Evolutionary conservation across 2,329 filamentous ascomycete genomes (phyloP), one percentile per base, ranked within the genome.

Genomic region (Pseudopyrenochaeta lycopersici): DNA sequence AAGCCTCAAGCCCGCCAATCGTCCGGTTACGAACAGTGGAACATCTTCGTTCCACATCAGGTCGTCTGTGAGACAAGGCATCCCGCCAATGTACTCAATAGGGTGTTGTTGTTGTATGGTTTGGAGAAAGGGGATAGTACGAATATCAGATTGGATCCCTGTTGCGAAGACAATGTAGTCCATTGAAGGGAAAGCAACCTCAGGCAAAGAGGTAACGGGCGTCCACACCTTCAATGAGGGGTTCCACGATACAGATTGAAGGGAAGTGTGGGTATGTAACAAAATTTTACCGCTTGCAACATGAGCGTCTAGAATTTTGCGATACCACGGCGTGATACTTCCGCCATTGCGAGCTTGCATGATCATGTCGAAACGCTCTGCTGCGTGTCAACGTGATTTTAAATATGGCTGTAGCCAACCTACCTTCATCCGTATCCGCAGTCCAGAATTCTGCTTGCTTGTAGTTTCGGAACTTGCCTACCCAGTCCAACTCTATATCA

Each of bases 161-260:
- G 90, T 94, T 12, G 90, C 90, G 65, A 89, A 91, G 74, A 90
- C 90, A 58, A 92, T 85, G 73, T 89, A 90, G 70, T 92, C 84
- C 12, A 87, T 78, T 1, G 62, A 44, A 10, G 81, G 79, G 1
- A 90, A 70, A 2, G 74, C 67, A 0, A 85, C 78, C 0, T 81
- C 75, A 0, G 87, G 85, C 3, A 82, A 77, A 0, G 85, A 86
- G 5, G 46, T 54, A 2, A 64, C 20, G 6, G 54, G 53, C 2
- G 41, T 52, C 68, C 66, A 74, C 4, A 44, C 86, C 33, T 77
- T 77, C 1, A 71, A 74, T 0, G 60, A 58, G 0, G 77, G 54
- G 41, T 86, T 78, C 70, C 86, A 88, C 2, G 64, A 62, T 4
- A 84, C 82, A 1, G 79, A 78, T 0, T 68, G 64, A 6, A 93